Evolutionary conservation across 345 rosid genomes (phyloP), one percentile per base, ranked within the genome.

Genomic region (Brassica incana): DNA sequence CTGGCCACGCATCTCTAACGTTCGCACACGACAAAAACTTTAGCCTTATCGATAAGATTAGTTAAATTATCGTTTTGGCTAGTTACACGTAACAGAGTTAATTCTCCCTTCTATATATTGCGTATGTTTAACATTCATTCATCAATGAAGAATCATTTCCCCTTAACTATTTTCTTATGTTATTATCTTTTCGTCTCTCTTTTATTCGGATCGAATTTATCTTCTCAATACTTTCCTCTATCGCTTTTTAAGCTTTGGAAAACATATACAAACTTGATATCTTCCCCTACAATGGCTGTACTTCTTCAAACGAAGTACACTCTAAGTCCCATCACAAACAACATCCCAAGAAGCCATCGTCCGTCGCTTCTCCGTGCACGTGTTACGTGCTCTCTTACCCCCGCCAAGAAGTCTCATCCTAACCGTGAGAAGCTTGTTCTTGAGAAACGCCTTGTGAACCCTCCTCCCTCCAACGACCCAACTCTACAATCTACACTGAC

Each of bases 401-500:
- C 88, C 48, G 79, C 86, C 64, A 77, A 85, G 77, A 77, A 82
- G 38, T 64, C 81, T 36, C 67, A 64, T 54, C 83, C 85, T 30
- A 67, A 65, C 59, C 79, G 50, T 66, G 84, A 76, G 43, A 23
- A 77, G 79, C 83, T 65, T 16, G 61, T 83, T 52, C 18, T 77
- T 50, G 43, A 73, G 35, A 70, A 84, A 18, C 70, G 52, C 68
- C 75, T 68, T 12, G 79, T 52, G 5, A 68, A 58, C 43, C 78
- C 78, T 77, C 90, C 89, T 9, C n/a, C 52, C 12, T 73, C 67
- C 60, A 78, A 86, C 40, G 97, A 23, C 25, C 25, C 25, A n/a
- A 20, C 74, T 62, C 78, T 90, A 80, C 84, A 84, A 59, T 95
- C 99, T 2, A 89, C 97, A 5, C 88, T 90, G 95, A 35, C 85